Base-by-base conservation (phyloP, 2,329 filamentous ascomycete species). In the Colletotrichum coccodes region DNA sequence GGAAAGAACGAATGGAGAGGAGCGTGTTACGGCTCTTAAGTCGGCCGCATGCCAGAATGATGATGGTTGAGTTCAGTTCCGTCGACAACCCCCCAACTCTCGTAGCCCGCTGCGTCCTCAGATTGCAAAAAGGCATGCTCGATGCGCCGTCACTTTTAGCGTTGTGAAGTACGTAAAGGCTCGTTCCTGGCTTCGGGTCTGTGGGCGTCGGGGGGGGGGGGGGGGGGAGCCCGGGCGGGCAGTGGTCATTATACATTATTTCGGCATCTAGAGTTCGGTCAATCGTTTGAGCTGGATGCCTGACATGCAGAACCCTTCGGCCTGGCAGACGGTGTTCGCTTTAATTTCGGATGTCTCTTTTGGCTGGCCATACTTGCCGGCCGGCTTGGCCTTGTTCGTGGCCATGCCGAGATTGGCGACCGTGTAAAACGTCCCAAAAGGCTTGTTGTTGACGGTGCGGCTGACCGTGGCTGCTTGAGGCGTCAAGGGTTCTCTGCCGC, bases 221-320 rank as follows among this genome's bases (percentile, higher is more conserved):
- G 8, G 23, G 12, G 23, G 23, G 21, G 44, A 44, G 54, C 36
- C 23, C 14, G 40, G 46, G 52, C 60, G 46, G 50, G 49, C 49
- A 58, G 34, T 28, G 49, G 44, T 30, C 38, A 59, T 64, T 28
- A 36, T 64, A 53, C 60, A 68, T 64, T 23, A 38, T 52, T 40
- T 36, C 61, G 49, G 12, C 47, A 50, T 49, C 54, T 49, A 68
- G 54, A 64, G 60, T 68, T 68, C 54, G 40, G 53, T 68, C 53
- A 53, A 64, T 47, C 40, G 65, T 68, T 68, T 64, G 53, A 49
- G 46, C 30, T 30, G 44, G 14, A 32, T 21, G 38, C 28, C 21
- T 46, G 38, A 14, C 38, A 26, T 36, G n/a, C 47, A 18, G 32
- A 36, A 21, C 23, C 32, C 30, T 46, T 7, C 23, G 18, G 12